phyloP scores from a whole-genome alignment of 2,329 filamentous ascomycete species.

The Trichoderma atrobrunneum region DNA sequence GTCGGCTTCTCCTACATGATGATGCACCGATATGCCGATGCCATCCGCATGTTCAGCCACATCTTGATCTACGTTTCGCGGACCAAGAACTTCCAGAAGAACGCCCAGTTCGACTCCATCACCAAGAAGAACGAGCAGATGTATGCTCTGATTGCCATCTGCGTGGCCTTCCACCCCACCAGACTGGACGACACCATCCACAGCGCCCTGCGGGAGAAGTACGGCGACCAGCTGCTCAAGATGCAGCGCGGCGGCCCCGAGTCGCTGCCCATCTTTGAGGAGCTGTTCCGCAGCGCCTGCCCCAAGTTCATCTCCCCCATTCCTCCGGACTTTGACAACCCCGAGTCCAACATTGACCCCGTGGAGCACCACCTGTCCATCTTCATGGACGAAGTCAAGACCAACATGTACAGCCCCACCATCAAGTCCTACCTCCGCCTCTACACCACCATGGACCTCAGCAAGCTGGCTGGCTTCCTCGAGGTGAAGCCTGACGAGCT shows the following conservation, averaged over 20 bases:
- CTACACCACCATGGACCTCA: slow-evolving; percentile 99
- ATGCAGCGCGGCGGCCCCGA: slow-evolving; percentile 96
- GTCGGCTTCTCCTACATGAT: slow-evolving; percentile 99
- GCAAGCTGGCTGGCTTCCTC: slow-evolving; percentile 95
- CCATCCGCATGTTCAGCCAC: slow-evolving; percentile 99
- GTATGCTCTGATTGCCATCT: slow-evolving; percentile 98
- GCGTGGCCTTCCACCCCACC: slow-evolving; percentile 95
- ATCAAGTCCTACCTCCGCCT: slow-evolving; percentile 98
- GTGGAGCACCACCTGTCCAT: slow-evolving; percentile 95
- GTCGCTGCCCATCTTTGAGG: slow-evolving; percentile 93
- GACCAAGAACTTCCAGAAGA: slow-evolving; percentile 99
- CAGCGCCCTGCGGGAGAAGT: slow-evolving; percentile 96
- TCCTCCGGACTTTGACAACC: slow-evolving; percentile 96
- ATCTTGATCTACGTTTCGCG: slow-evolving; percentile 98
- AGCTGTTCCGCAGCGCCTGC: slow-evolving; percentile 96
- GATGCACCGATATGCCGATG: slow-evolving; percentile 99
- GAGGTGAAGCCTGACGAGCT: slow-evolving; percentile 96
- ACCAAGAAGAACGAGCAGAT: slow-evolving; percentile 99
- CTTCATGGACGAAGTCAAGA: slow-evolving; percentile 99
- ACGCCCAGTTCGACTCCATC: slow-evolving; percentile 95
- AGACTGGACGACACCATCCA: slow-evolving; percentile 98
- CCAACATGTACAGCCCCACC: slow-evolving; percentile 96
- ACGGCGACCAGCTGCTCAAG: slow-evolving; percentile 95
- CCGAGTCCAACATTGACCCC: slow-evolving; percentile 91
- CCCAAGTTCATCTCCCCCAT: slow-evolving; percentile 99